Percentiles rank a stretch among this genome's conserved stretches.
phyloP scores from a whole-genome alignment of 768 basidiomycete genomes.

The Pleurotus salmoneostramineus region DNA sequence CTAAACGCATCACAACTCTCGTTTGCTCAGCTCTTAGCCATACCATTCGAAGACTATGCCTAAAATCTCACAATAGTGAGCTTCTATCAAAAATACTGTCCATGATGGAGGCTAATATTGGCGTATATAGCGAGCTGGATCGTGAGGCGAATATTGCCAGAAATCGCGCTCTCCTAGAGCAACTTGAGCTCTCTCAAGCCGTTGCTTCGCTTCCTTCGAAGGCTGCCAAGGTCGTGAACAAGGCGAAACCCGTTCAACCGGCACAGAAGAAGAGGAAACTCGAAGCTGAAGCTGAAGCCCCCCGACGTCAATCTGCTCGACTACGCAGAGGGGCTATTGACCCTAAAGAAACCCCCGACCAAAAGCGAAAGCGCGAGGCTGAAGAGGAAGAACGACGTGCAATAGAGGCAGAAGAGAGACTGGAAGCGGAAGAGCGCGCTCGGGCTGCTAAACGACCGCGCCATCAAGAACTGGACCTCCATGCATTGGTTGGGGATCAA shows the following conservation, averaged over 20 bases:
- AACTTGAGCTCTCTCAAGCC: conserved; percentile 64
- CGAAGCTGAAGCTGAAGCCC: conserved; percentile 38
- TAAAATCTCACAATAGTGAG: conserved; percentile 50
- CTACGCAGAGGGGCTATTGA: conserved; percentile 44
- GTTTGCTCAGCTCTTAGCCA: neutral
- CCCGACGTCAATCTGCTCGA: conserved; percentile 66
- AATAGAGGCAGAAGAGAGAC: conserved; percentile 57
- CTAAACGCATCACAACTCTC: neutral
- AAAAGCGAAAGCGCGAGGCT: conserved; percentile 67
- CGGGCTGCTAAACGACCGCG: conserved; percentile 67
- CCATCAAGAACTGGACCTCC: conserved; percentile 59
- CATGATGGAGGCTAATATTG: neutral
- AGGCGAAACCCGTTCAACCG: conserved; percentile 56
- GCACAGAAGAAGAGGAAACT: conserved; percentile 46
- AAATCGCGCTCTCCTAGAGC: conserved; percentile 69
- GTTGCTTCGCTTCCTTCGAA: conserved; percentile 36
- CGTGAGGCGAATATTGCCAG: conserved; percentile 80
- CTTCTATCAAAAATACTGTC: neutral
- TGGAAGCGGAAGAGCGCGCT: conserved; percentile 59
- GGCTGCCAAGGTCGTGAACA: conserved; percentile 18
- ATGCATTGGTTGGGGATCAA: conserved; percentile 49
- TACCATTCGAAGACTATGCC: conserved; percentile 24
- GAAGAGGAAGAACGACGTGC: conserved; percentile 45
- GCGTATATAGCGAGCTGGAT: conserved; percentile 49
- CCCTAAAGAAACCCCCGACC: conserved; percentile 60